Conservation (phyloP, 345 rosid genomes). For the Kernera saxatilis region DNA sequence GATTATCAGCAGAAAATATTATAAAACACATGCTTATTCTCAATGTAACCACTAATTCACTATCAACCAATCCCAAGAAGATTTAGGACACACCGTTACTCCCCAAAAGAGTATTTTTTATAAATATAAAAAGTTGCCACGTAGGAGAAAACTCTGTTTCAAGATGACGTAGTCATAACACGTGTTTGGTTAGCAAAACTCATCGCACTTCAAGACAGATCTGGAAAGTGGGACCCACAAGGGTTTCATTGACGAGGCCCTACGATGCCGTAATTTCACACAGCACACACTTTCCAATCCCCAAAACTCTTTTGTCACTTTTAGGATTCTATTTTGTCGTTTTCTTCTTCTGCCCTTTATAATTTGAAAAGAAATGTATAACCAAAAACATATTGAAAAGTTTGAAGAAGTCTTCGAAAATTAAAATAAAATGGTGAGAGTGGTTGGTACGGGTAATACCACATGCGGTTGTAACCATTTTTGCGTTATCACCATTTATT, state of each 20-base stretch:
- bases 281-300: constrained; percentile 15
- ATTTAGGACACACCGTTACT: not conserved
- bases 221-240: constrained; percentile 1
- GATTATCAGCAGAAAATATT: not conserved
- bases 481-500: not conserved
- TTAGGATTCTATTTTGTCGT: not conserved
- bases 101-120: not conserved
- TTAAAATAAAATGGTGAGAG: not conserved
- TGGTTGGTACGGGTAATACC: not conserved
- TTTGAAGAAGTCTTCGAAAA: not conserved
- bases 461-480: not conserved
- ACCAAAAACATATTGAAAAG: not conserved
- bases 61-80: not conserved
- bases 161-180: constrained; percentile 6
- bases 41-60: not conserved
- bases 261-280: constrained; percentile 8
- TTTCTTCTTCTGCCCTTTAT: not conserved
- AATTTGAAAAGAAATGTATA: not conserved
- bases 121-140: not conserved
- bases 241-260: constrained; percentile 2
- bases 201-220: constrained; percentile 11
- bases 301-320: constrained; percentile 13
- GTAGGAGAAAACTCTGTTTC: not conserved
- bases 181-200: constrained; percentile 16
- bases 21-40: not conserved